Evolutionary conservation across 176 grass and related monocot genomes (phyloP), one percentile per base, ranked within the genome.

Genomic region (Bolboschoenus planiculmis): DNA sequence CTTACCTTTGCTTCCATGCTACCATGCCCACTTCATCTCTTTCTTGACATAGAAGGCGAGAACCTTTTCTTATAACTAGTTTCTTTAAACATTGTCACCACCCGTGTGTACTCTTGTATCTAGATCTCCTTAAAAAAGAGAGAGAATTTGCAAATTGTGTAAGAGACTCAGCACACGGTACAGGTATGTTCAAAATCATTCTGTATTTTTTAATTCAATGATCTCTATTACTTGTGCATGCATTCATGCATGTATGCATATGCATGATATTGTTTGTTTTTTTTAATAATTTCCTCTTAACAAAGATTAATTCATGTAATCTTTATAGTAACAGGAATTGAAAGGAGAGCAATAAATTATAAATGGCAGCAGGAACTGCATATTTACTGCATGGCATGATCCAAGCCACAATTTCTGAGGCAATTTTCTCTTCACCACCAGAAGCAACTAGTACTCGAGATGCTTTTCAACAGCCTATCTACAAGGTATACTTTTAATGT

Each of bases 351-450:
- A 5, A 58, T 39, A 36, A 7, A 78, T 54, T 0, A 44, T 44
- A 18, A 44, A 81, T 81, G 79, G 79, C 79, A 56, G 48, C 76
- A 16, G 79, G 36, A 61, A 10, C 79, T 27, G 79, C 36, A 81
- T 81, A 29, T 47, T 81, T 81, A 46, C 36, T 81, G n/a, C 79
- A 81, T 81, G 79, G 79, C 46, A 61, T 81, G 57, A 54, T 81
- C 21, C 57, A 64, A 40, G 79, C 79, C n/a, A 81, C 79, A 3
- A 81, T 81, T 64, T 81, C 26, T 81, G 79, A 81, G 23, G 79
- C 79, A 40, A 81, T 16, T 81, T 81, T 81, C 40, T 27, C 56
- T 64, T 30, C 57, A 61, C 56, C 79, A 4, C 18, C 79, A n/a
- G 26, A 4, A 48, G 42, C 35, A 31, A 37, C n/a, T 51, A n/a